A percentile compares a stretch with the other conserved stretches of the same genome.
Conservation (phyloP, 1,284 basidiomycete species). For the Apiotrichum laibachii region DNA sequence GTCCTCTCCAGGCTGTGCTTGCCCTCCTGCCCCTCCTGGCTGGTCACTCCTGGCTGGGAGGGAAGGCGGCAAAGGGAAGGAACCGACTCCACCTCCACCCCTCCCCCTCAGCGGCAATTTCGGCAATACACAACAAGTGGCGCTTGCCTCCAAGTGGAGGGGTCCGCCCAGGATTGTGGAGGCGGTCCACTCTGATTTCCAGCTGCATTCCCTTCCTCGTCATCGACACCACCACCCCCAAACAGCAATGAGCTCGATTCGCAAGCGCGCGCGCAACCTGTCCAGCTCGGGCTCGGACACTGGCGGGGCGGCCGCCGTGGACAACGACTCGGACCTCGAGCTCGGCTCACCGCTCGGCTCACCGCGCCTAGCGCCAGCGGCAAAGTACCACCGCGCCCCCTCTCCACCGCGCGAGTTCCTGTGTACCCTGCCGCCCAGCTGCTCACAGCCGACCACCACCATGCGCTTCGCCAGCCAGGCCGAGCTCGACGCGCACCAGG, state of each 20-base stretch:
- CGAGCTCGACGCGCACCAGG: conserved; percentile 76
- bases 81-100: no score
- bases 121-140: neutral
- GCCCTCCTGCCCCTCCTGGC: no score
- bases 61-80: no score
- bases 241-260: neutral
- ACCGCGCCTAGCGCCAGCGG: neutral
- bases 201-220: neutral
- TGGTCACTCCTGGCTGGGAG: no score
- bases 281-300: neutral
- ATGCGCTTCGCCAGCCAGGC: conserved; percentile 61
- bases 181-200: conserved; percentile 19
- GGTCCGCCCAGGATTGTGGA: conserved; percentile 12
- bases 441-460: conserved; percentile 62
- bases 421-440: conserved; percentile 78
- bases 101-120: neutral
- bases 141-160: neutral
- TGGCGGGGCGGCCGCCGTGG: neutral
- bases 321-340: neutral
- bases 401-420: conserved; percentile 45
- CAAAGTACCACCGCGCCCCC: conserved; percentile 30
- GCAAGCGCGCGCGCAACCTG: conserved; percentile 9
- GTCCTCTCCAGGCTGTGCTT: neutral
- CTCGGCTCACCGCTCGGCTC: conserved; percentile 4
- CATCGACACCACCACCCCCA: neutral